Conservation (phyloP, 352 stramenopile species). For the Pythium plurisporium region DNA sequence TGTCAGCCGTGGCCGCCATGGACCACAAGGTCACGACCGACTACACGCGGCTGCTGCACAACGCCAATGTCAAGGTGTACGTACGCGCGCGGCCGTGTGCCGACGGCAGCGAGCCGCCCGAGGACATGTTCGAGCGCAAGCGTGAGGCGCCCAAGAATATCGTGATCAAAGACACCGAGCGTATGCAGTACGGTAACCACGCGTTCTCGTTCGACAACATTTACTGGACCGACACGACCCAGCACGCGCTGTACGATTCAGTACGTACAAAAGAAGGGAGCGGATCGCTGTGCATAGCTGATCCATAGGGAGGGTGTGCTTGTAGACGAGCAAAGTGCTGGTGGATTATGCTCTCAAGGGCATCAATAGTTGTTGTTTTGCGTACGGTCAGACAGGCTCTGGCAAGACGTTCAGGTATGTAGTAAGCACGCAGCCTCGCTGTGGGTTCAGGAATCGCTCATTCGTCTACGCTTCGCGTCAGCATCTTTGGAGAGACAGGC, state of each 20-base stretch:
- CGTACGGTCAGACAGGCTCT: conserved; percentile 87
- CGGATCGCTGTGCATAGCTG: neutral
- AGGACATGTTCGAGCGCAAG: conserved; percentile 84
- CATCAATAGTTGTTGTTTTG: conserved; percentile 94
- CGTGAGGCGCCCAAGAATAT: conserved; percentile 75
- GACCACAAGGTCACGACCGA: conserved; percentile 85
- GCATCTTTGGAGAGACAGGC: conserved; percentile 86
- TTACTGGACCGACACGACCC: conserved; percentile 77
- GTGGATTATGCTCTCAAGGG: conserved; percentile 89
- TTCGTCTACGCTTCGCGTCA: conserved; percentile 17
- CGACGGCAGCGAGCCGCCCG: conserved; percentile 55
- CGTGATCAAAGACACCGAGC: conserved; percentile 83
- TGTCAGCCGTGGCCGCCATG: conserved; percentile 27
- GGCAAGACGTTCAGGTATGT: conserved; percentile 84
- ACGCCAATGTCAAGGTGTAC: conserved; percentile 81
- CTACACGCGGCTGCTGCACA: conserved; percentile 73
- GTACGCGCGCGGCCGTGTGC: conserved; percentile 76
- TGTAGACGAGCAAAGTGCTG: conserved; percentile 74
- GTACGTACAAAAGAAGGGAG: conserved; percentile 21
- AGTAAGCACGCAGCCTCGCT: no score
- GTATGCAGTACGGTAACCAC: conserved; percentile 84
- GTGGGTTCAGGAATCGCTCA: no score
- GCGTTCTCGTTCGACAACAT: conserved; percentile 86
- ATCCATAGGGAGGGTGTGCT: neutral
- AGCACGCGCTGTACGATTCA: conserved; percentile 66